These are phyloP conservation scores for Psilocybe cubensis DNA, from an alignment of 768 basidiomycete genomes.

Conservation along the genomic window DNA sequence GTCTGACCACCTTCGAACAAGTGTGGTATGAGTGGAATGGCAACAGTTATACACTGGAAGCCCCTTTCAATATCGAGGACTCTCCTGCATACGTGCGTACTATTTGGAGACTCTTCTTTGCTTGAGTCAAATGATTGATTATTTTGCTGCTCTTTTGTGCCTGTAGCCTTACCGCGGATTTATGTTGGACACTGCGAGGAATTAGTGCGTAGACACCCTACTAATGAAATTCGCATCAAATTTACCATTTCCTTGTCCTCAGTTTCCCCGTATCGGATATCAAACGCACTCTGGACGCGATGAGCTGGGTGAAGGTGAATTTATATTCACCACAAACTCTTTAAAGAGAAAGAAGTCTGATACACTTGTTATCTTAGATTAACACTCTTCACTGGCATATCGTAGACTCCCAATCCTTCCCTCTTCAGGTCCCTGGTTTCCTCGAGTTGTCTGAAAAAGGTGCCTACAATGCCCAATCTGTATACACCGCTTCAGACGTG, in stretches of 20 bases:
- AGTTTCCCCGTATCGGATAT: constrained; percentile 69
- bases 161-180: constrained; percentile 74
- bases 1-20: constrained; percentile 75
- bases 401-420: constrained; percentile 82
- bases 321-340: neutral
- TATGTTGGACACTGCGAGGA: constrained; percentile 80
- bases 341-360: neutral
- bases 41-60: constrained; percentile 56
- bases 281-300: constrained; percentile 72
- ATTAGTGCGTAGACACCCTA: constrained; percentile 51
- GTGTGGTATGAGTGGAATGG: constrained; percentile 63
- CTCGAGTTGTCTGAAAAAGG: constrained; percentile 63
- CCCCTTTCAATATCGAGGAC: constrained; percentile 64
- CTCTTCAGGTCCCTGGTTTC: constrained; percentile 64
- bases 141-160: neutral
- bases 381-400: constrained; percentile 88
- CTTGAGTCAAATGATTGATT: neutral
- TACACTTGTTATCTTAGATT: constrained; percentile 41
- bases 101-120: neutral
- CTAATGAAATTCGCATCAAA: neutral
- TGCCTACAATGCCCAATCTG: constrained; percentile 61
- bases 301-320: constrained; percentile 73
- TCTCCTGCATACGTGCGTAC: constrained; percentile 65
- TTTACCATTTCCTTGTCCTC: neutral
- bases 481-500: constrained; percentile 63